These are phyloP conservation scores for Cordyceps cateniannulata DNA, from an alignment of 2,329 filamentous ascomycete genomes.

Conservation along the genomic window DNA sequence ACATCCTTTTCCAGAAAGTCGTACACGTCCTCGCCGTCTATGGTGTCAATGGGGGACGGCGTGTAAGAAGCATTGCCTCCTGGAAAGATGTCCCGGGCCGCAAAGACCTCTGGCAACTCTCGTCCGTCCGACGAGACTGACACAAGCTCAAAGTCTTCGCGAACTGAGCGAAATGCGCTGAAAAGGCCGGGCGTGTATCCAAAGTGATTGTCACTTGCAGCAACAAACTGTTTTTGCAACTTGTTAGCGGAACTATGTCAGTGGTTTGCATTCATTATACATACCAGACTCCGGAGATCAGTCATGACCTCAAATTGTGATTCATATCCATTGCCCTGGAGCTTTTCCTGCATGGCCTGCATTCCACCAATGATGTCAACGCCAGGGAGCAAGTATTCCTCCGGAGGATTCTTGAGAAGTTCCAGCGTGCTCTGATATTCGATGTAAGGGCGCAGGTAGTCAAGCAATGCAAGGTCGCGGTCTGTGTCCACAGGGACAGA, in stretches of 20 bases:
- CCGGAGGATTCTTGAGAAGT: conserved; percentile 13
- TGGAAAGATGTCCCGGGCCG: background rate
- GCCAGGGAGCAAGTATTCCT: conserved; percentile 16
- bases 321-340: conserved; percentile 13
- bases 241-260: too few species aligned
- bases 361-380: conserved; percentile 16
- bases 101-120: background rate
- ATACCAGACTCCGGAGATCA: conserved; percentile 14
- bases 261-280: conserved; percentile 6
- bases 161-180: conserved; percentile 10
- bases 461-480: conserved; percentile 13
- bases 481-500: conserved; percentile 13
- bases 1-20: background rate
- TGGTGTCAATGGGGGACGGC: background rate
- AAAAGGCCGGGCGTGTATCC: conserved; percentile 15
- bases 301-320: conserved; percentile 15
- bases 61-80: background rate
- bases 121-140: conserved; percentile 14
- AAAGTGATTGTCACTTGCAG: conserved; percentile 15
- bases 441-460: conserved; percentile 16
- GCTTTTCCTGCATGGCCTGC: conserved; percentile 14
- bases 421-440: conserved; percentile 17
- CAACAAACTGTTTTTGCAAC: background rate
- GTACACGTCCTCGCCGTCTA: conserved; percentile 5
- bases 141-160: conserved; percentile 9